Conservation (phyloP, 352 stramenopile species). For the Globisporangium viniferum region DNA sequence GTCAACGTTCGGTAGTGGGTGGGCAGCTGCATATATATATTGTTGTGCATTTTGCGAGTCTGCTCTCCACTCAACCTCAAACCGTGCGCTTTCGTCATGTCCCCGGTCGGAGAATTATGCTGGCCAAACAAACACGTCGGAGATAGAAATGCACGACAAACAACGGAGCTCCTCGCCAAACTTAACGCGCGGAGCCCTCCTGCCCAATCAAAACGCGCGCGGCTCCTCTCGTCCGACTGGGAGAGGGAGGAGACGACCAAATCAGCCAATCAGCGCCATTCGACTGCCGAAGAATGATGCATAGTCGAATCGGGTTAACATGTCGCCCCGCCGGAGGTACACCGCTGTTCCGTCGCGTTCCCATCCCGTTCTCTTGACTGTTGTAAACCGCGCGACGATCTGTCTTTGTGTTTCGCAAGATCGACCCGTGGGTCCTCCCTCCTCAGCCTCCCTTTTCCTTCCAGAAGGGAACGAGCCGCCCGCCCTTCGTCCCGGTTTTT, state of each 20-base stretch:
- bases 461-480: neutral
- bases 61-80: no score
- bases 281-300: conserved; percentile 2
- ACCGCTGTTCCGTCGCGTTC: conserved; percentile 10
- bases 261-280: conserved; percentile 3
- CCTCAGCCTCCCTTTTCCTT: neutral
- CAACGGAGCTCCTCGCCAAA: neutral
- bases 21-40: no score
- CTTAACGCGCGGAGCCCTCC: neutral
- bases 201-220: neutral
- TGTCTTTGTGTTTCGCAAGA: conserved; percentile 7
- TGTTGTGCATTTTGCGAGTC: no score
- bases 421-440: neutral
- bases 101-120: no score
- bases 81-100: no score
- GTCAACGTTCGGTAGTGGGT: no score
- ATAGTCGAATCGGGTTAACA: neutral
- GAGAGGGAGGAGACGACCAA: neutral
- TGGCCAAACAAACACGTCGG: neutral
- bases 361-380: neutral
- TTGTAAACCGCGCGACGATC: neutral
- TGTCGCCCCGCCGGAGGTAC: neutral
- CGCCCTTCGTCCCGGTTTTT: neutral
- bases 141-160: neutral
- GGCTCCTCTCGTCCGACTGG: conserved; percentile 5